Conservation (phyloP, 2,329 filamentous ascomycete species). For the Curvularia hawaiiensis region DNA sequence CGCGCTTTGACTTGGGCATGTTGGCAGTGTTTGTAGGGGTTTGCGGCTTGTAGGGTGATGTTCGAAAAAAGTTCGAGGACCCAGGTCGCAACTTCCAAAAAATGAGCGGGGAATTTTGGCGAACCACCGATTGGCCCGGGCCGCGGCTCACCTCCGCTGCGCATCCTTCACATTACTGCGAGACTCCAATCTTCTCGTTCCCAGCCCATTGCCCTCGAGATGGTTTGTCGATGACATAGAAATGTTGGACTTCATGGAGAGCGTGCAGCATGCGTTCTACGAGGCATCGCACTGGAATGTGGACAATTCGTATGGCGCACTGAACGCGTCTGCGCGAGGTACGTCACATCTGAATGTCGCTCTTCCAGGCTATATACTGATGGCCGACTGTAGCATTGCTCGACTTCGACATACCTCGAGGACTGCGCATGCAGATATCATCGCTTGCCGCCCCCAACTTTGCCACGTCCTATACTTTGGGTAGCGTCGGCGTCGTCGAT, state of each 20-base stretch:
- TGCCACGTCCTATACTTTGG: constrained; percentile 90
- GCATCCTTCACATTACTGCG: constrained; percentile 8
- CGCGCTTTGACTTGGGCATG: constrained; percentile 97
- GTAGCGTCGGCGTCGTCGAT: constrained; percentile 88
- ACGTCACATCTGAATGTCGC: constrained; percentile 34
- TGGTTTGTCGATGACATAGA: constrained; percentile 40
- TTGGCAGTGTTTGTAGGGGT: constrained; percentile 38
- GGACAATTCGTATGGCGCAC: constrained; percentile 87
- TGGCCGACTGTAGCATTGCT: constrained; percentile 68
- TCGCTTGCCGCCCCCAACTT: constrained; percentile 93
- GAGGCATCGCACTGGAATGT: constrained; percentile 84
- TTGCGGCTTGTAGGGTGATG: constrained; percentile 18
- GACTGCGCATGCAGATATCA: constrained; percentile 84
- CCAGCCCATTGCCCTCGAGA: constrained; percentile 17
- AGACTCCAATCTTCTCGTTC: constrained; percentile 8
- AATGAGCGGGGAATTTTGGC: constrained; percentile 42
- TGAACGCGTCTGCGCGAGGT: constrained; percentile 85
- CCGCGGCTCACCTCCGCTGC: constrained; percentile 28
- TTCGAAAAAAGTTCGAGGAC: constrained; percentile 33
- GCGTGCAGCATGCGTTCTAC: constrained; percentile 90
- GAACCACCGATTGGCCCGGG: constrained; percentile 37
- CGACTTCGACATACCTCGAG: constrained; percentile 84
- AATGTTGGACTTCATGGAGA: constrained; percentile 98
- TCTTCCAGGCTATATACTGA: constrained; percentile 13
- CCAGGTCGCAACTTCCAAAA: constrained; percentile 24